Base-by-base conservation (phyloP, 2,329 filamentous ascomycete genomes). In the Alternaria viburni region DNA sequence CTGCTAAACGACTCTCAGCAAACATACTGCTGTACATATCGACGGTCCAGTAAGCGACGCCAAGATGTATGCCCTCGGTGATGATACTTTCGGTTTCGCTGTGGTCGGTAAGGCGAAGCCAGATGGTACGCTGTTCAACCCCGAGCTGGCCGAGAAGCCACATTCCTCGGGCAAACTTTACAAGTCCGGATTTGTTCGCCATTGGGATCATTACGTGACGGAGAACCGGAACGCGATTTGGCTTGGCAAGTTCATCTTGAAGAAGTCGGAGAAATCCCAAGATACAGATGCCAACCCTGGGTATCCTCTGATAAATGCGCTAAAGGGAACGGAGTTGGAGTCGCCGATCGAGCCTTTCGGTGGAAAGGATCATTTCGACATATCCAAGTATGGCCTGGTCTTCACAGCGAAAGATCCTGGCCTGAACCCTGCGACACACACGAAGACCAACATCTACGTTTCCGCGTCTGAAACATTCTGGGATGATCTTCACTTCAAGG, bases 381-480 rank as follows among this genome's bases (percentile, higher is more conserved):
- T 95, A 62, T 86, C 88, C 62, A 80, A 81, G 28, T 79, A 83
- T 47, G 91, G 90, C 0, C 84, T 95, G 56, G 87, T 89, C 7
- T 94, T 94, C 72, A 87, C 93, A 10, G 87, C 92, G 9, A 93
- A 92, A 69, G 91, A 93, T 71, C 91, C 91, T 0, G 82, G 87
- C 11, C 79, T 93, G 25, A 88, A 91, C 71, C 88, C 87, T 4
- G 91, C 92, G 0, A 86, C 91, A 60, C 88, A 91, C 77, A 97
- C 93, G 6, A 95, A 94, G 73, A 90, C 90, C 0, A 91, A 96
- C 73, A 86, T 96, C 30, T 97, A 96, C 79, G 88, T 90, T 50
- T 65, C 66, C 25, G 86, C 89, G 0, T 82, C 93, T 30, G 82
- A 84, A 54, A 87, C 85, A 5, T 93, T 91, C 74, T 77, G 75